Evolutionary conservation across 1,284 basidiomycete genomes (phyloP), one percentile per base, ranked within the genome.

Genomic region (Marasmius oreades): DNA sequence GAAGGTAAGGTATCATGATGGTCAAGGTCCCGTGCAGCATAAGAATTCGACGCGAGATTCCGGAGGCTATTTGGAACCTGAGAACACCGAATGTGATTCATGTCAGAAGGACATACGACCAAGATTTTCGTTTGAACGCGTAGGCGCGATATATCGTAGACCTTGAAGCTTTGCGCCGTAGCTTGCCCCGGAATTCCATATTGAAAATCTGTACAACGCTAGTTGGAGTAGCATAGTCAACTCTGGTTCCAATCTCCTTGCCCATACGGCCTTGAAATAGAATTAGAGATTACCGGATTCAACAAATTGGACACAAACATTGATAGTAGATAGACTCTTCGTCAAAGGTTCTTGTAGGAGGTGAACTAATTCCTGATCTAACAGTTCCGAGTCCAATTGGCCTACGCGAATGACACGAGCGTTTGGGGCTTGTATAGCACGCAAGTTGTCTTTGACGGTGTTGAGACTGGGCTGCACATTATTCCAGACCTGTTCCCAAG

Each of bases 121-220:
- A 55, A 70, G 59, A 47, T 56, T 47, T 36, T 59, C 63, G 51
- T 61, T 64, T 45, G 63, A 48, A 18, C 62, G 63, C 37, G 60
- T 50, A 11, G 73, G 67, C 2, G 70, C 64, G 56, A 66, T 67
- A 67, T 90, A 91, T 56, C 77, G 79, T 51, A 99, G 77, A 59
- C 94, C 95, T 71, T 98, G 95, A 5, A 99, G 78, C 67, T 86
- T 89, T 11, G 94, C 90, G 36, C 96, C 96, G 65, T 98, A 98
- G 51, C 90, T 94, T 16, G 92, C 85, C 5, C 88, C 86, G 0
- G 78, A 77, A 62, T 90, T 82, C 86, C 89, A 93, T 18, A 96
- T 76, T 2, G 92, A 92, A 62, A 92, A 80, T 65, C 90, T 92
- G 74, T 95, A 95, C 7, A 98, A 77, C 1, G 82, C 75, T 0